Percentiles rank a stretch among this genome's conserved stretches.
phyloP scores from a whole-genome alignment of 805 yeast species.

The Yarrowia hollandica region DNA sequence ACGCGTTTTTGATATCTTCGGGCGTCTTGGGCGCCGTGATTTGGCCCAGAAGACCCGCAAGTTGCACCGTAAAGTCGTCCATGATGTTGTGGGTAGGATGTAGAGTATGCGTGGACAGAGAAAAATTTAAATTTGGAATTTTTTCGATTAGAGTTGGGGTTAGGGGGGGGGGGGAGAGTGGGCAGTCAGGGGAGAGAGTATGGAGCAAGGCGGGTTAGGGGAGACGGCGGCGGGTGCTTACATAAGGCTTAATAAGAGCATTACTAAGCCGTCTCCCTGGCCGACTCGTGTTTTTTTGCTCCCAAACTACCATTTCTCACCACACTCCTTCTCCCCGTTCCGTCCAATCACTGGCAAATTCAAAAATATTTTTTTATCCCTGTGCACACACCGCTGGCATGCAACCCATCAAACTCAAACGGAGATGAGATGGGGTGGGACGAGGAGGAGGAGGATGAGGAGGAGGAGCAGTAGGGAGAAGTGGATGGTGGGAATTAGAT shows the following conservation, averaged over 20 bases:
- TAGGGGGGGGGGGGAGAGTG: not conserved
- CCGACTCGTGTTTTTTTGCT: too few relatives aligned
- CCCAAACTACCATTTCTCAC: too few relatives aligned
- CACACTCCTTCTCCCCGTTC: too few relatives aligned
- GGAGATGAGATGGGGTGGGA: too few relatives aligned
- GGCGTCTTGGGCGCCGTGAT: constrained; percentile 70
- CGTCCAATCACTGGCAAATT: too few relatives aligned
- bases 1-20: constrained; percentile 77
- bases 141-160: constrained; percentile 26
- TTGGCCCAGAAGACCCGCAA: constrained; percentile 77
- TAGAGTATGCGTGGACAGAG: not conserved
- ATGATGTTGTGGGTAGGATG: constrained; percentile 1
- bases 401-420: constrained; percentile 13
- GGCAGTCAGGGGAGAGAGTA: not conserved
- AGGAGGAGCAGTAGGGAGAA: too few relatives aligned
- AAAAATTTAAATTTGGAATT: constrained; percentile 18
- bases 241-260: too few relatives aligned
- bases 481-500: not conserved
- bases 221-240: too few relatives aligned
- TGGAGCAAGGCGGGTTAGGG: too few relatives aligned
- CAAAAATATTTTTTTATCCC: constrained; percentile 8
- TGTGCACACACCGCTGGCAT: not conserved
- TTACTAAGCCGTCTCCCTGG: too few relatives aligned
- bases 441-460: too few relatives aligned
- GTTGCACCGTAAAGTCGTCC: constrained; percentile 34